phyloP scores from a whole-genome alignment of 1,284 basidiomycete genomes.

The Porodaedalea pini region DNA sequence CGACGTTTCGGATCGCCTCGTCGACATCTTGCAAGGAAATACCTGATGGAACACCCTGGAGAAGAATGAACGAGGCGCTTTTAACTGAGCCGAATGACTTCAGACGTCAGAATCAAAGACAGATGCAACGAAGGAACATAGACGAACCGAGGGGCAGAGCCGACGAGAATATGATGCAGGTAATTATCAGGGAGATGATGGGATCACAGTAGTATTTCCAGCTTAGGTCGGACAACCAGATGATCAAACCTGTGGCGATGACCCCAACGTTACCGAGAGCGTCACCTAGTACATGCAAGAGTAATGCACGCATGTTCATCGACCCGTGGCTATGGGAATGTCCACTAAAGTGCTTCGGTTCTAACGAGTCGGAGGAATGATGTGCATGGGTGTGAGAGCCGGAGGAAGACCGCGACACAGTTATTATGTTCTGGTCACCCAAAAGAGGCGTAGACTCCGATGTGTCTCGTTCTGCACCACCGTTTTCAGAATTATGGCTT shows the following conservation, averaged over 20 bases:
- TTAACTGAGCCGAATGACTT: constrained; percentile 52
- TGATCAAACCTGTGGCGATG: constrained; percentile 89
- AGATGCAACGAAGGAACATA: constrained; percentile 14
- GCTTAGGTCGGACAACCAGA: constrained; percentile 78
- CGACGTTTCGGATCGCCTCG: constrained; percentile 71
- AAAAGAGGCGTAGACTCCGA: constrained; percentile 16
- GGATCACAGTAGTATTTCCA: constrained; percentile 95
- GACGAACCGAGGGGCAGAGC: constrained; percentile 85
- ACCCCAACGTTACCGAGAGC: constrained; percentile 98
- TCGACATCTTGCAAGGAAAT: constrained; percentile 88
- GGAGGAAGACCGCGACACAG: constrained; percentile 26
- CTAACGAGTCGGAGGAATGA: not conserved
- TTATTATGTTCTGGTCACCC: not conserved
- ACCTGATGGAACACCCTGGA: constrained; percentile 91
- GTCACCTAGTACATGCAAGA: constrained; percentile 95
- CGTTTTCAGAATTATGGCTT: not conserved
- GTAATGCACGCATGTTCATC: constrained; percentile 97
- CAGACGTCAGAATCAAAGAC: constrained; percentile 15
- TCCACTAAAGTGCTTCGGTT: constrained; percentile 32
- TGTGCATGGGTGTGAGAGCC: not conserved
- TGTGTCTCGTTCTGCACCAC: not conserved
- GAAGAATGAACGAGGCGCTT: constrained; percentile 93
- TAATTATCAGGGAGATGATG: constrained; percentile 90
- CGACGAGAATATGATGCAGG: constrained; percentile 94
- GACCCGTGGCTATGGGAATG: constrained; percentile 66